These are phyloP conservation scores for Saccharomycopsis amapae DNA, from an alignment of 805 yeast genomes.

Conservation along the genomic window DNA sequence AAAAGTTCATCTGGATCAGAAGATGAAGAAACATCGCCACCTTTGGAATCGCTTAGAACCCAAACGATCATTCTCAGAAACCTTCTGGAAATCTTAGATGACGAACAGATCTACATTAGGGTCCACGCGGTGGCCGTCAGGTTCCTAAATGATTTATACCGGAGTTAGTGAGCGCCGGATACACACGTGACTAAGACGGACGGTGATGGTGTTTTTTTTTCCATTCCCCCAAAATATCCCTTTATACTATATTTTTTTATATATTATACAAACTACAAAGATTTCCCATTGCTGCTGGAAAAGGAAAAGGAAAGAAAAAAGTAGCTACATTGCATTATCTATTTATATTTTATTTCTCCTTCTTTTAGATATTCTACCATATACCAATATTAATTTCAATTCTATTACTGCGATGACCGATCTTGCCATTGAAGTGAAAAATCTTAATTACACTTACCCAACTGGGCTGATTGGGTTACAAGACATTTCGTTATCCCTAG, in stretches of 20 bases:
- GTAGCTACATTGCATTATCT: too few species aligned
- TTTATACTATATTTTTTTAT: background rate
- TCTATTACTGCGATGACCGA: background rate
- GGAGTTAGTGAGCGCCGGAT: background rate
- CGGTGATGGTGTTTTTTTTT: background rate
- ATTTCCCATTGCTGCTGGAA: background rate
- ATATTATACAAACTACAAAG: background rate
- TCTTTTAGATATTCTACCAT: too few species aligned
- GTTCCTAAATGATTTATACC: constrained; percentile 1
- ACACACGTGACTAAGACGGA: too few species aligned
- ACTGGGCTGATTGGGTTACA: constrained; percentile 53
- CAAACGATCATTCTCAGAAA: constrained; percentile 14
- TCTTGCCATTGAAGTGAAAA: constrained; percentile 52
- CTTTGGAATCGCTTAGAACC: constrained; percentile 10
- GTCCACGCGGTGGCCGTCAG: constrained; percentile 15
- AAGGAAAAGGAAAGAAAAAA: too few species aligned
- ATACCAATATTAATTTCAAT: too few species aligned
- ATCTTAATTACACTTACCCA: constrained; percentile 65
- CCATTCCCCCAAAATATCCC: background rate
- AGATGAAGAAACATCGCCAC: background rate
- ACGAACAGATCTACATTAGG: constrained; percentile 15
- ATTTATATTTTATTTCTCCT: too few species aligned
- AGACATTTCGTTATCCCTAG: constrained; percentile 52
- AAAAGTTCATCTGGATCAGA: background rate
- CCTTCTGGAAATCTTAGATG: constrained; percentile 15